A percentile compares a stretch with the other conserved stretches of the same genome.
Evolutionary conservation across 768 basidiomycete species (phyloP).

Genomic region (Collybiopsis confluens): DNA sequence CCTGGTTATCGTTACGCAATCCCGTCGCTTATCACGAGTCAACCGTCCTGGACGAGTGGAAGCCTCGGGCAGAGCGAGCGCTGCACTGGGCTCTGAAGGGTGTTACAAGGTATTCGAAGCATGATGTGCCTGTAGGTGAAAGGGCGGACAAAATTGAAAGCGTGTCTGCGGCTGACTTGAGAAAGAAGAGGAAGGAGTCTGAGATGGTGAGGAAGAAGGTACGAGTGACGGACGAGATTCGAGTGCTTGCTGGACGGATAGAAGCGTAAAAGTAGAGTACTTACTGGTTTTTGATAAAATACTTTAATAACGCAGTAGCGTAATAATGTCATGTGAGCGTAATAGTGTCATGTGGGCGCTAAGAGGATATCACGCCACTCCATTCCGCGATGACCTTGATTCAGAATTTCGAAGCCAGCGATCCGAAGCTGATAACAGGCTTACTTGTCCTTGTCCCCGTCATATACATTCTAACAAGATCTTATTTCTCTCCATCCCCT

Average conservation of each 20-base stretch:
- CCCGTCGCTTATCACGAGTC: constrained; percentile 63
- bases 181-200: constrained; percentile 1
- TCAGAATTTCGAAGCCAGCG: background rate
- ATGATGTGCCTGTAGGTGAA: background rate
- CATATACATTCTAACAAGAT: background rate
- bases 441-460: background rate
- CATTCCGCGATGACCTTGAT: background rate
- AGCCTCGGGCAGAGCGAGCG: constrained; percentile 57
- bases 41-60: constrained; percentile 45
- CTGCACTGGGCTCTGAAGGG: constrained; percentile 60
- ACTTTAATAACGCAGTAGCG: too few species aligned
- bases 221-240: background rate
- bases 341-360: too few species aligned
- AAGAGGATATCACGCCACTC: background rate
- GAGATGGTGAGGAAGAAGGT: background rate
- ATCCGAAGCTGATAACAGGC: background rate
- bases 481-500: background rate
- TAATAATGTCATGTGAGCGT: too few species aligned
- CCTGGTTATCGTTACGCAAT: constrained; percentile 79
- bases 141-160: background rate
- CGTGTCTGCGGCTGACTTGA: background rate
- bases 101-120: constrained; percentile 23
- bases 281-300: too few species aligned
- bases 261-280: too few species aligned
- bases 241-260: background rate